These are phyloP conservation scores for Trichocladium antarcticum DNA, from an alignment of 495 filamentous ascomycete species.

Conservation along the genomic window DNA sequence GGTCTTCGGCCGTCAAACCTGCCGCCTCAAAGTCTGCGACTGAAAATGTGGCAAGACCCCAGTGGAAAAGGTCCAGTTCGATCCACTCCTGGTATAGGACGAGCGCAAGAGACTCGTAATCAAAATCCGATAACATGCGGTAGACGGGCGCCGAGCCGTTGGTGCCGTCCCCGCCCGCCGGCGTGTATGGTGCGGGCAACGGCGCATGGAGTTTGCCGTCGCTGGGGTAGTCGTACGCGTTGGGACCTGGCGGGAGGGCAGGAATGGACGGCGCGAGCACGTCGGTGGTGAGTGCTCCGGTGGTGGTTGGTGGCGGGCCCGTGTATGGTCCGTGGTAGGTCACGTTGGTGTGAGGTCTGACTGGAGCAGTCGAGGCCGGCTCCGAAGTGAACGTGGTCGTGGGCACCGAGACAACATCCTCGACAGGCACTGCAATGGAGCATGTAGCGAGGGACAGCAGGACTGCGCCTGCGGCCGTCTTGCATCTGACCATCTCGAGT, in stretches of 20 bases:
- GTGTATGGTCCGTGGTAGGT: constrained; percentile 46
- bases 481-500: constrained; percentile 10
- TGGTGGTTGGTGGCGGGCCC: constrained; percentile 48
- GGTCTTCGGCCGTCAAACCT: constrained; percentile 57
- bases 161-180: constrained; percentile 68
- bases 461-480: constrained; percentile 9
- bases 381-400: constrained; percentile 26
- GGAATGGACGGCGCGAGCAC: constrained; percentile 40
- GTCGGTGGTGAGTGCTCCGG: constrained; percentile 44
- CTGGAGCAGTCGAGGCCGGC: constrained; percentile 13
- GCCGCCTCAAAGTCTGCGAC: constrained; percentile 57
- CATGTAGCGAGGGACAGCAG: constrained; percentile 14
- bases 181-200: constrained; percentile 61
- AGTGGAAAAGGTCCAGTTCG: constrained; percentile 78
- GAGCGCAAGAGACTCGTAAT: constrained; percentile 59
- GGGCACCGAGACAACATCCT: constrained; percentile 28
- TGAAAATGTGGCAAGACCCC: constrained; percentile 60
- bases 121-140: constrained; percentile 58
- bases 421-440: constrained; percentile 9
- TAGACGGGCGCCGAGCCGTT: constrained; percentile 68
- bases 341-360: constrained; percentile 28
- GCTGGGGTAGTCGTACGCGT: constrained; percentile 51
- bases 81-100: constrained; percentile 77
- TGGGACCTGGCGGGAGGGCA: constrained; percentile 35
- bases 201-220: constrained; percentile 55